Evolutionary conservation across 2,329 filamentous ascomycete species (phyloP).

Genomic region (Cercospora sojina): DNA sequence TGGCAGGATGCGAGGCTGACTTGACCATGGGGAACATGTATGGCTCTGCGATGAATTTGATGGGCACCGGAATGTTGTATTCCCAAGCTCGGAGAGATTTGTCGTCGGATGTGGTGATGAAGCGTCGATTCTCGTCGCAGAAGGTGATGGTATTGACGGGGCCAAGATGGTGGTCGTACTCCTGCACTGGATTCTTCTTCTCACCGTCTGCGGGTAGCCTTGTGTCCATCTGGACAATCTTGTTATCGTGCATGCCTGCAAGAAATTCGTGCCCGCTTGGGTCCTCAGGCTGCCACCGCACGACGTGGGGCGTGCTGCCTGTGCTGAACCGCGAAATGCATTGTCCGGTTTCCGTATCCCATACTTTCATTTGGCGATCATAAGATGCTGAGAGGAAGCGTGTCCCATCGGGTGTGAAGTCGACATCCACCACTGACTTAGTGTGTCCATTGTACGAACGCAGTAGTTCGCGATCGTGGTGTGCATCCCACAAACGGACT

Average conservation of each 20-base stretch:
- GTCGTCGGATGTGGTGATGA: conserved; percentile 97
- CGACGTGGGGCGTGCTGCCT: conserved; percentile 90
- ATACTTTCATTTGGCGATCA: conserved; percentile 93
- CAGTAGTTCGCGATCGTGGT: conserved; percentile 82
- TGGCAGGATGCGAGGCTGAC: conserved; percentile 77
- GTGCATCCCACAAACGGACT: conserved; percentile 92
- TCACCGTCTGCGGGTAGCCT: conserved; percentile 56
- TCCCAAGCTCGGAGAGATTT: conserved; percentile 96
- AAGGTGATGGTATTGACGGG: conserved; percentile 97
- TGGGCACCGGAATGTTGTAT: conserved; percentile 95
- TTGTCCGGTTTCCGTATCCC: conserved; percentile 93
- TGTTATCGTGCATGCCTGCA: conserved; percentile 97
- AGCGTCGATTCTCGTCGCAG: conserved; percentile 88
- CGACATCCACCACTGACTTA: conserved; percentile 85
- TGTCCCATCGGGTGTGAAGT: conserved; percentile 78
- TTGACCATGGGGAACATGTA: conserved; percentile 97
- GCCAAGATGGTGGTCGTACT: conserved; percentile 98
- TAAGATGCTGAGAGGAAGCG: conserved; percentile 90
- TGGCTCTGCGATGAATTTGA: conserved; percentile 96
- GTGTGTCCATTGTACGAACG: conserved; percentile 89
- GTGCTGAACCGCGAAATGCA: conserved; percentile 88
- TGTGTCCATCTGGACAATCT: conserved; percentile 95
- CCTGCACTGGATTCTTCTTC: conserved; percentile 70
- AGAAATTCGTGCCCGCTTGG: conserved; percentile 85
- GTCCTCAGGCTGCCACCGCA: conserved; percentile 83